These are phyloP conservation scores for Backusella tuberculispora DNA, from an alignment of 192 early-diverging fungal species.

Conservation along the genomic window DNA sequence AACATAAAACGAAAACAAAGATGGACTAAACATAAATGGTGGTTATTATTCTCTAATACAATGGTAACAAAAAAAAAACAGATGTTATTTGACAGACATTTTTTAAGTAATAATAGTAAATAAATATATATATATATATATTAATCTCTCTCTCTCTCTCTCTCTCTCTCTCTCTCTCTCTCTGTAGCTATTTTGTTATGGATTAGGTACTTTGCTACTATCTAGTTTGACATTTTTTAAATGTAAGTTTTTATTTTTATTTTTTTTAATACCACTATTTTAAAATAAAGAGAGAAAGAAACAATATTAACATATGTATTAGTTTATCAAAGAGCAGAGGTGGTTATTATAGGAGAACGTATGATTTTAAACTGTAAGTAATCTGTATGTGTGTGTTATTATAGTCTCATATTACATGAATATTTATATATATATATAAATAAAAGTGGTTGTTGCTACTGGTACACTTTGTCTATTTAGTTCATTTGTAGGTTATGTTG, in stretches of 20 bases:
- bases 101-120: background rate
- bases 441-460: slow-evolving; percentile 41
- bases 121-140: background rate
- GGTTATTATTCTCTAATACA: slow-evolving; percentile 48
- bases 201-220: slow-evolving; percentile 15
- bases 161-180: background rate
- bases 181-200: slow-evolving; percentile 40
- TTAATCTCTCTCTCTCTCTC: background rate
- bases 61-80: slow-evolving; percentile 34
- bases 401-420: background rate
- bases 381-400: background rate
- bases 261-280: background rate
- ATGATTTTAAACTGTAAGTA: slow-evolving; percentile 33
- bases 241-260: slow-evolving; percentile 25
- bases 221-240: slow-evolving; percentile 27
- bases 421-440: background rate
- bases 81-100: background rate
- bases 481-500: slow-evolving; percentile 46
- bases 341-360: slow-evolving; percentile 33
- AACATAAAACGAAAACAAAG: slow-evolving; percentile 24
- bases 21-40: slow-evolving; percentile 51
- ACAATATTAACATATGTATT: background rate
- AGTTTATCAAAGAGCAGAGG: slow-evolving; percentile 38
- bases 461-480: slow-evolving; percentile 40
- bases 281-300: background rate